Conservation (phyloP, 2,329 filamentous ascomycete genomes). For the Huntiella savannae region DNA sequence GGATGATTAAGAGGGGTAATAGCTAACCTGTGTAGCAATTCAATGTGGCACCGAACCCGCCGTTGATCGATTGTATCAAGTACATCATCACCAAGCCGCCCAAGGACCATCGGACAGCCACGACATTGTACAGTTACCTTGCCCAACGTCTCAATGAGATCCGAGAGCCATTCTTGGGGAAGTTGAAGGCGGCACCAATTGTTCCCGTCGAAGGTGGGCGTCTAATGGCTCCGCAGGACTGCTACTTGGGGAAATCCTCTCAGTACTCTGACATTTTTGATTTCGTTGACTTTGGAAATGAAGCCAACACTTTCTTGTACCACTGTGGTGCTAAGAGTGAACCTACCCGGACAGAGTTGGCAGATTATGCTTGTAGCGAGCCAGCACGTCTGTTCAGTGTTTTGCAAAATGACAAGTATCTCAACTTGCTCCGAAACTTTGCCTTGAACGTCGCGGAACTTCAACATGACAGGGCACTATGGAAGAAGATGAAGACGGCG, state of each 20-base stretch:
- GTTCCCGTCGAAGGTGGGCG: conserved; percentile 39
- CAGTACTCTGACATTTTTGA: conserved; percentile 83
- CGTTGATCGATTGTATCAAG: conserved; percentile 57
- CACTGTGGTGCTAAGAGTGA: conserved; percentile 82
- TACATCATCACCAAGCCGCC: conserved; percentile 56
- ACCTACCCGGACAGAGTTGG: conserved; percentile 72
- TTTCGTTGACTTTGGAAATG: conserved; percentile 80
- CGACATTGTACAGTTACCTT: conserved; percentile 65
- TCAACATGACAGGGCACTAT: conserved; percentile 62
- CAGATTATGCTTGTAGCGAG: conserved; percentile 62
- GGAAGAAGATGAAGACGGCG: conserved; percentile 53
- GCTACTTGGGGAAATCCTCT: conserved; percentile 52
- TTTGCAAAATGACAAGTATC: conserved; percentile 72
- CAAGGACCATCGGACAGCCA: conserved; percentile 43
- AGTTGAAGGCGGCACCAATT: conserved; percentile 45
- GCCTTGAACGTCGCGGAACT: conserved; percentile 52
- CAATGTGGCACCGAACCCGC: conserved; percentile 66
- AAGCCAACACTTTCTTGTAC: conserved; percentile 75
- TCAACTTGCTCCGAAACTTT: conserved; percentile 62
- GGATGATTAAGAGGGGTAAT: background rate
- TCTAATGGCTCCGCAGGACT: conserved; percentile 9
- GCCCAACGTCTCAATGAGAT: conserved; percentile 59
- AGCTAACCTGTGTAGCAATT: conserved; percentile 38
- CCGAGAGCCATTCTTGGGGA: conserved; percentile 36
- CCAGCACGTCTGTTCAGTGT: conserved; percentile 64